Percentiles rank a stretch among this genome's conserved stretches.
Conservation (phyloP, 768 basidiomycete species). For the Tephrocybe sp. region DNA sequence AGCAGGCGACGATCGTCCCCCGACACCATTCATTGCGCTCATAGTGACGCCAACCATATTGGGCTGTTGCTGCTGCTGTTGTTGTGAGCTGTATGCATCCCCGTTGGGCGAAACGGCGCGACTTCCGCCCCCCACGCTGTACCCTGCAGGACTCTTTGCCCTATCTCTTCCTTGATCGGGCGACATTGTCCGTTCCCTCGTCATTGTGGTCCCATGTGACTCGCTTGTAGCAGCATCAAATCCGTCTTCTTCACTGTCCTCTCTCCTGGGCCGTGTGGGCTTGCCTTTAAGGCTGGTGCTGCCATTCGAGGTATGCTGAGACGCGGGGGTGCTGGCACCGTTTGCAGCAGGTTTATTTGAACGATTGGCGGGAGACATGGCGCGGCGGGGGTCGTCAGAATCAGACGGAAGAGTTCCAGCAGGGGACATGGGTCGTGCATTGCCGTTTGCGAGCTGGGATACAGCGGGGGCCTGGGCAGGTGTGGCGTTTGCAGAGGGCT, state of each 20-base stretch:
- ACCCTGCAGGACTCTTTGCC: constrained; percentile 58
- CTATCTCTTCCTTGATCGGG: constrained; percentile 42
- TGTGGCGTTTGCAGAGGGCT: constrained; percentile 43
- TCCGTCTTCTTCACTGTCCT: constrained; percentile 58
- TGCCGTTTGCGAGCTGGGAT: constrained; percentile 21
- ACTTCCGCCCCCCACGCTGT: constrained; percentile 36
- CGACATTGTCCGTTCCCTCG: constrained; percentile 49
- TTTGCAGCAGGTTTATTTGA: constrained; percentile 39
- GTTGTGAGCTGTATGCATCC: constrained; percentile 24
- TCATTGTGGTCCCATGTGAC: constrained; percentile 33
- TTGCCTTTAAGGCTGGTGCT: constrained; percentile 40
- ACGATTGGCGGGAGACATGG: constrained; percentile 62
- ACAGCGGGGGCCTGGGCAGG: constrained; percentile 24
- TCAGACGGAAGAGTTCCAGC: constrained; percentile 40
- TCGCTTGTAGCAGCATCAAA: constrained; percentile 45
- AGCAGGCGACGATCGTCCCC: constrained; percentile 38
- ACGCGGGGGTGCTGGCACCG: constrained; percentile 28
- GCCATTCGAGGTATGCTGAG: constrained; percentile 35
- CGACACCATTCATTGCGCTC: constrained; percentile 41
- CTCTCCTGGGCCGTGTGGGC: constrained; percentile 48
- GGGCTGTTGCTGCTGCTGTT: constrained; percentile 32
- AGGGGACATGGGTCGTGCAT: constrained; percentile 67
- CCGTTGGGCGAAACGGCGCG: constrained; percentile 61
- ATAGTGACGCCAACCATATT: constrained; percentile 57
- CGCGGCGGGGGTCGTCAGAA: constrained; percentile 58